Evolutionary conservation across 169 alveolate genomes (phyloP), one percentile per base, ranked within the genome.

Genomic region (Sarcocystis neurona): DNA sequence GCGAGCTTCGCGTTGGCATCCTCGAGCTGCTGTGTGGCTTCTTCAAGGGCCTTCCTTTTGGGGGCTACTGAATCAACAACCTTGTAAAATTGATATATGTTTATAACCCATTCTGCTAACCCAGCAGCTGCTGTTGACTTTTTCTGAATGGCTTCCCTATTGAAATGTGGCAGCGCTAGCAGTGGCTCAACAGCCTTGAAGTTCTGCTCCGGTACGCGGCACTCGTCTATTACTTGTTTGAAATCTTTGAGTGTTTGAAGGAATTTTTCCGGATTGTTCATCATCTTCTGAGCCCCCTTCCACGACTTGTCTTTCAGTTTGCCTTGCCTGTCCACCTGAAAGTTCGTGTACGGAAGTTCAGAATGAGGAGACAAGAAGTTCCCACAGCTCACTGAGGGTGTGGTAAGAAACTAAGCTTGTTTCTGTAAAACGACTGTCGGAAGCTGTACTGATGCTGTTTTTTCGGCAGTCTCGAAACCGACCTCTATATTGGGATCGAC

Each of bases 251-350:
- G 93, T 80, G 94, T 95, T 85, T 96, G 97, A 88, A 96, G 85
- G 93, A 97, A 97, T 92, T 95, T 97, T 94, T 96, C 98, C 6
- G 99, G 99, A 72, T 97, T 96, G 84, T 95, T 95, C 98, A 98
- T 96, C 97, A 98, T 93, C 90, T 96, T 97, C 90, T 95, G 95
- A n/a, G 98, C 97, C n/a, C 97, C 97, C 94, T 98, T 98, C 98
- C 99, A 97, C 63, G 95, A 96, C 75, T 94, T 93, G 79, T 97
- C 97, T 93, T 97, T 97, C 37, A 97, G 97, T 39, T 91, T 95
- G 56, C 98, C 98, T 91, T 96, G 96, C 93, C 96, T 97, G 91
- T 98, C 99, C 53, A 96, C 97, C 93, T 96, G 97, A 77, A 97
- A 48, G n/a, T n/a, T n/a, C n/a, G n/a, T n/a, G n/a, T n/a, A 96